Evolutionary conservation across 2,329 filamentous ascomycete species (phyloP), one percentile per base, ranked within the genome.

Genomic region (Fusarium begoniae): DNA sequence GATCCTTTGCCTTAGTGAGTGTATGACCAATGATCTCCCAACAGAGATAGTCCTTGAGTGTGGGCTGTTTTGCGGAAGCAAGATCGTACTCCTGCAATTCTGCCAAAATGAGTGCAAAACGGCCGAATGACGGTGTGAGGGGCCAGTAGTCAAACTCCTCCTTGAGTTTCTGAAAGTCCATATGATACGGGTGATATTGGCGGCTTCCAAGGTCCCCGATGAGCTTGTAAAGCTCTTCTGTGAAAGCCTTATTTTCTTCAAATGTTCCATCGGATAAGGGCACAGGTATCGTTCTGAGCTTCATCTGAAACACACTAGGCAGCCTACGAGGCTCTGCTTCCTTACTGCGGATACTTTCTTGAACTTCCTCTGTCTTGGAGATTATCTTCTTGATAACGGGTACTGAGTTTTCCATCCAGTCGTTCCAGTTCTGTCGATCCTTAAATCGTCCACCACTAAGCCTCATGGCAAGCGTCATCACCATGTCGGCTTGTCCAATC

Each of bases 381-480:
- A 78, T 71, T 12, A 80, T 71, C 11, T 50, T n/a, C 18, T 66
- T 50, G 3, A 80, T 30, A 3, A 78, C 20, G 5, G 79, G 78
- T 1, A 78, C 38, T 9, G 66, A 76, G 47, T 81, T 77, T 3
- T 54, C 35, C n/a, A 30, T 51, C 74, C 70, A 79, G 28, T 43
- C 53, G 6, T 67, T 43, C 73, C 74, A 78, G 5, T 44, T 26
- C 15, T 67, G n/a, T 3, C 70, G 76, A 1, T 43, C 54, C 1
- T 51, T 8, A n/a, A 73, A 53, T 1, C 62, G 57, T 2, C n/a
- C 18, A 4, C 41, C 32, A 20, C 63, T 55, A 14, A 77, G 24
- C 3, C 15, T 47, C 14, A 15, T 20, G 22, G 59, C 44, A 7
- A 77, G 18, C 0, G 11, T n/a, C 5, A 54, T 30, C 7, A 77